Base-by-base conservation (phyloP, 306 rosid species). In the Arachis stenosperma region DNA sequence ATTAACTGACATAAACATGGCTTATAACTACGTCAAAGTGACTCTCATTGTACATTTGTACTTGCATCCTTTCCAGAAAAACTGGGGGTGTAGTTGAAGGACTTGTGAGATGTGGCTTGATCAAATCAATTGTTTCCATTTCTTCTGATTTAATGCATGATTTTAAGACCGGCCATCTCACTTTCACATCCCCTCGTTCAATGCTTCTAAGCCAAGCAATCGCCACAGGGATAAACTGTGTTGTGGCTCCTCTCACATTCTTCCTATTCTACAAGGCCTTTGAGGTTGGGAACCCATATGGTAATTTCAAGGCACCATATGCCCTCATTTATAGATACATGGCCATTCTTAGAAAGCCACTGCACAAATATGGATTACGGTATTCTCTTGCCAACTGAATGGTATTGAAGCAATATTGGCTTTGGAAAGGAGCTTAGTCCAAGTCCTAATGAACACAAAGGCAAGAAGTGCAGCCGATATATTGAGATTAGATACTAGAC, bases 131-230 rank as follows among this genome's bases (percentile, higher is more conserved):
- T 37, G 97, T 88, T 58, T 95, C 98, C 7, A 88, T 91, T 70
- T 95, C 99, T 39, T 91, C 99, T 9, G 99, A 92, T 84, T 69
- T 95, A 74, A 90, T 95, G 99, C 99, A 95, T 14, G 99, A 92
- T 73, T 88, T 95, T 74, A 95, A 95, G 79, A 95, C 99, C 0
- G 91, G 98, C 9, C 98, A 95, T 77, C 96, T 95, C 58, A 95
- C 99, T 1, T 84, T 91, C 22, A 95, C 99, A 39, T 95, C 99
- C 4, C 97, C 99, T 2, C 88, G 98, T 13, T 83, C 99, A 9
- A 95, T 95, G 98, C 96, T 95, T 70, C 7, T 95, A 37, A 79
- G 93, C 86, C 99, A 95, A 79, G 96, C 98, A n/a, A 81, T 95
- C 7, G 99, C 98, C 33, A 95, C 98, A 15, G 93, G 88, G 11